Percentiles rank a stretch among this genome's conserved stretches.
These are phyloP conservation scores for Arabidopsis thaliana DNA, from an alignment of 345 rosid species.

Conservation along the genomic window DNA sequence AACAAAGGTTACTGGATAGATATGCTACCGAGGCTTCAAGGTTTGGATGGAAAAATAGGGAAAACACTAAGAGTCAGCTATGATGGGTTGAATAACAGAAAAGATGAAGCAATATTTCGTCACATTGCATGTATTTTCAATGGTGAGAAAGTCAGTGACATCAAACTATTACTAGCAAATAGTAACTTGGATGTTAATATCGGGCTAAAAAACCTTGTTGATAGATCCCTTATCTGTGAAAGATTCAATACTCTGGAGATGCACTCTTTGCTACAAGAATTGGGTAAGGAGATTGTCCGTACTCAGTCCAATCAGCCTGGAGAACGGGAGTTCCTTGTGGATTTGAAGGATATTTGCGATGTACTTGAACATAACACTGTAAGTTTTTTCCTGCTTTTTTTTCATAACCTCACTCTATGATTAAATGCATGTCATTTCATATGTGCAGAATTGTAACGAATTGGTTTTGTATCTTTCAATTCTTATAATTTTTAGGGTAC, in stretches of 20 bases:
- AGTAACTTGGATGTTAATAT: background rate
- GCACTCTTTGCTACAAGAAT: slow-evolving; percentile 40
- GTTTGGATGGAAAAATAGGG: slow-evolving; percentile 2
- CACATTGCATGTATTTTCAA: slow-evolving; percentile 46
- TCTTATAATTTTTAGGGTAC: slow-evolving; percentile 13
- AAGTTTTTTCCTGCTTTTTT: background rate
- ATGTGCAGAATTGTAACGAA: too few relatives aligned
- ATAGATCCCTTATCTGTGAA: slow-evolving; percentile 32
- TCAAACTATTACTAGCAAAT: background rate
- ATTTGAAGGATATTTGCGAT: slow-evolving; percentile 23
- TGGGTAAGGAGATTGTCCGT: slow-evolving; percentile 34
- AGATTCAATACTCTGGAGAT: background rate
- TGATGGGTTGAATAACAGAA: slow-evolving; percentile 16
- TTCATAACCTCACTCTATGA: too few relatives aligned
- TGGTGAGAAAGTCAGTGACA: background rate
- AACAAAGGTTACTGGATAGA: slow-evolving; percentile 29
- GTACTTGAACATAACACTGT: slow-evolving; percentile 31
- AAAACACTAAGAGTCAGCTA: slow-evolving; percentile 34
- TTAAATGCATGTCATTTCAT: background rate
- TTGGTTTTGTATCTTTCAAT: too few relatives aligned
- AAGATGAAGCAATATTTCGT: slow-evolving; percentile 33
- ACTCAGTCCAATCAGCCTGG: slow-evolving; percentile 26
- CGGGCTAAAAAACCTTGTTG: background rate
- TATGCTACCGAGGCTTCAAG: background rate
- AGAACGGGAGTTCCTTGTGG: slow-evolving; percentile 30